phyloP scores from a whole-genome alignment of 352 stramenopile species.

The Phytophthora syringae region DNA sequence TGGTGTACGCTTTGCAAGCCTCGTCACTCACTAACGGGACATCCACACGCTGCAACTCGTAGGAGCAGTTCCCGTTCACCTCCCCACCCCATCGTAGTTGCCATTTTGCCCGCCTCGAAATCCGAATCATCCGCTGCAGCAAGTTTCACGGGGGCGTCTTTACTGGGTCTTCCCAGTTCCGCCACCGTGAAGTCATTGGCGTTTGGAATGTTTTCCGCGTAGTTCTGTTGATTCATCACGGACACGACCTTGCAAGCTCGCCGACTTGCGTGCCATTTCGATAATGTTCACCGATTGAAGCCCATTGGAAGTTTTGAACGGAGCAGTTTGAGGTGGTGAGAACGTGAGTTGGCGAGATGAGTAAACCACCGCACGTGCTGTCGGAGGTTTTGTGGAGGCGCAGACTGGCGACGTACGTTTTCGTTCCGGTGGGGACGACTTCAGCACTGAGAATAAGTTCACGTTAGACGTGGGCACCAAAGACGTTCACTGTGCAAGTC shows the following conservation, averaged over 20 bases:
- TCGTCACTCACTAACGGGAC: conserved; percentile 41
- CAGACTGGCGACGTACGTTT: conserved; percentile 39
- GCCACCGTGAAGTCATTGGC: conserved; percentile 51
- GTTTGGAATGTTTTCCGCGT: conserved; percentile 7
- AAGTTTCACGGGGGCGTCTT: conserved; percentile 39
- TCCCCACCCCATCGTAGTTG: conserved; percentile 43
- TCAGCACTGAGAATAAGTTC: conserved; percentile 45
- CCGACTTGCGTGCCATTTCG: conserved; percentile 19
- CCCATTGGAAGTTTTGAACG: neutral
- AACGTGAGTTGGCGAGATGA: conserved; percentile 22
- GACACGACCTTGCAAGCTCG: conserved; percentile 22
- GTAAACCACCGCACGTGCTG: conserved; percentile 15
- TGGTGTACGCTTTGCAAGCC: conserved; percentile 30
- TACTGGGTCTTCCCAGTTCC: conserved; percentile 41
- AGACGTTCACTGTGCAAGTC: neutral
- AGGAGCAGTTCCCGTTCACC: conserved; percentile 20
- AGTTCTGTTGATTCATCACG: conserved; percentile 24
- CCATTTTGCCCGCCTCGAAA: conserved; percentile 31
- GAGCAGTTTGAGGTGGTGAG: conserved; percentile 20
- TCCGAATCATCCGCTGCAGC: conserved; percentile 29
- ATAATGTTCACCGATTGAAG: conserved; percentile 10
- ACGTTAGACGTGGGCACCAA: conserved; percentile 5
- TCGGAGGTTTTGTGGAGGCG: conserved; percentile 5
- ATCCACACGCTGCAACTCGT: conserved; percentile 41
- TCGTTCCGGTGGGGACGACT: conserved; percentile 35